Percentiles rank a stretch among this genome's conserved stretches.
Conservation (phyloP, 805 yeast genomes). For the Starmerella stigmatis region DNA sequence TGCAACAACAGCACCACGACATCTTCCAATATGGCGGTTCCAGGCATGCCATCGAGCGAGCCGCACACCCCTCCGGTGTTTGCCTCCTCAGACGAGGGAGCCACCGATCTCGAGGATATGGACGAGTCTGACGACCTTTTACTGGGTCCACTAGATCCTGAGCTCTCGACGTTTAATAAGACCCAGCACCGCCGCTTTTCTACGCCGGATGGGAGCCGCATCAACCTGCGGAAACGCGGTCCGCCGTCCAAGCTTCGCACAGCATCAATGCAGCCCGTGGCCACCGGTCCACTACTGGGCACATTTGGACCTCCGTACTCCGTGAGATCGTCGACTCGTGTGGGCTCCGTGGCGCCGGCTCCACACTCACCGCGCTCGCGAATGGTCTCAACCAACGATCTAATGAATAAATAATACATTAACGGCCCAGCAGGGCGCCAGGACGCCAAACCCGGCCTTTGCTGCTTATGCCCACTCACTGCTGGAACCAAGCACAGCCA, state of each 20-base stretch:
- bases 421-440: no score
- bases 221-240: not conserved
- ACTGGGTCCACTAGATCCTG: not conserved
- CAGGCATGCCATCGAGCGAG: not conserved
- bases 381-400: constrained; percentile 15
- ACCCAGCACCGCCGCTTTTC: constrained; percentile 14
- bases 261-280: constrained; percentile 20
- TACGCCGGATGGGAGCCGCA: constrained; percentile 9
- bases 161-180: not conserved
- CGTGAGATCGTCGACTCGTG: not conserved
- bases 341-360: not conserved
- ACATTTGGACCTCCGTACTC: not conserved
- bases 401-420: constrained; percentile 12
- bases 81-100: constrained; percentile 8
- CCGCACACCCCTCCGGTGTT: constrained; percentile 11
- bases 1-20: no score
- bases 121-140: not conserved
- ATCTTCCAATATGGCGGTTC: no score
- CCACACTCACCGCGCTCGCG: constrained; percentile 8
- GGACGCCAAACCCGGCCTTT: not conserved
- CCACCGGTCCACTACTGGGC: not conserved
- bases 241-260: constrained; percentile 18
- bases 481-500: constrained; percentile 5
- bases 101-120: constrained; percentile 3
- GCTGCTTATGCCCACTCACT: constrained; percentile 3